These are phyloP conservation scores for Naganishia kalamii DNA, from an alignment of 768 basidiomycete species.

Conservation along the genomic window DNA sequence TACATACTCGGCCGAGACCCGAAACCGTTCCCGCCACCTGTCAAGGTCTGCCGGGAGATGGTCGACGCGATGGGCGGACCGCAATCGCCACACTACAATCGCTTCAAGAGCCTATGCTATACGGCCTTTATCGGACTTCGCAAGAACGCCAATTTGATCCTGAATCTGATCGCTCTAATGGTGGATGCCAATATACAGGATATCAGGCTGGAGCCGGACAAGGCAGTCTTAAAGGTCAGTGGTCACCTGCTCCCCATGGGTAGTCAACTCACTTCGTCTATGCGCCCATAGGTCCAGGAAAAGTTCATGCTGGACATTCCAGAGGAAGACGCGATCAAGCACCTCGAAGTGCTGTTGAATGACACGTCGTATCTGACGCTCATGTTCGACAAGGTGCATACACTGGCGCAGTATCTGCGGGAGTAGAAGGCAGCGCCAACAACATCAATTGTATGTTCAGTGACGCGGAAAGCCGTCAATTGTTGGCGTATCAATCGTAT, in stretches of 20 bases:
- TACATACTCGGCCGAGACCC: slow-evolving; percentile 97
- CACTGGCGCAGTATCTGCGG: slow-evolving; percentile 25
- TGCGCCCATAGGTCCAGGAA: slow-evolving; percentile 71
- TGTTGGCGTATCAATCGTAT: too few species aligned
- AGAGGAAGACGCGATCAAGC: slow-evolving; percentile 95
- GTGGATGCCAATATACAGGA: slow-evolving; percentile 96
- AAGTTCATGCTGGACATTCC: slow-evolving; percentile 91
- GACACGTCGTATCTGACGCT: slow-evolving; percentile 91
- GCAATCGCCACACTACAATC: slow-evolving; percentile 85
- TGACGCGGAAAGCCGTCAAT: too few species aligned
- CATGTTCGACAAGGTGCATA: slow-evolving; percentile 84
- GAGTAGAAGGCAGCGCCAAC: slow-evolving; percentile 17
- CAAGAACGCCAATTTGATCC: slow-evolving; percentile 92
- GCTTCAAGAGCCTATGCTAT: slow-evolving; percentile 94
- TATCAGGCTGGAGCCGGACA: slow-evolving; percentile 65
- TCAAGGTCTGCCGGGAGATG: slow-evolving; percentile 99
- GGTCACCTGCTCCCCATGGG: background rate
- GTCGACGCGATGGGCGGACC: slow-evolving; percentile 99
- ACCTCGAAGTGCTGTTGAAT: slow-evolving; percentile 86
- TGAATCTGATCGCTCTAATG: slow-evolving; percentile 95
- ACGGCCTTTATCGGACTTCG: slow-evolving; percentile 95
- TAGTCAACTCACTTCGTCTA: background rate
- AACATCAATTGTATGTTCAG: too few species aligned
- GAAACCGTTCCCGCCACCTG: slow-evolving; percentile 93
- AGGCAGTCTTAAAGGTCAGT: slow-evolving; percentile 51